These are phyloP conservation scores for Aspergillus heteromorphus DNA, from an alignment of 495 filamentous ascomycete genomes.

Conservation along the genomic window DNA sequence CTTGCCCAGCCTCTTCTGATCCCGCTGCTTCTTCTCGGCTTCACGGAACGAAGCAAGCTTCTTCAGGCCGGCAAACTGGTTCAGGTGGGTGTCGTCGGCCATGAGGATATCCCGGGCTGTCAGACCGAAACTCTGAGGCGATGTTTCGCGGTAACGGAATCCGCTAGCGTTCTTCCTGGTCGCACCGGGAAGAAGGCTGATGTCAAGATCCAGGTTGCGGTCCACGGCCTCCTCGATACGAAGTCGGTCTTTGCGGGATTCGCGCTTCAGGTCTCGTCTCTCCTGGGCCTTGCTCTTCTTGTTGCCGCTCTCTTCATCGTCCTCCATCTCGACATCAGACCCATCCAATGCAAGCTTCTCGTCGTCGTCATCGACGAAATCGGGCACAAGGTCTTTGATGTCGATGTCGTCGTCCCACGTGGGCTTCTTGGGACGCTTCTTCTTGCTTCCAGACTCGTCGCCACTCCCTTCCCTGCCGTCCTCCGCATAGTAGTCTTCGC, in stretches of 20 bases:
- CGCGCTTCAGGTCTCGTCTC: constrained; percentile 63
- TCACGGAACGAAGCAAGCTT: constrained; percentile 89
- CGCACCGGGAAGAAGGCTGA: constrained; percentile 50
- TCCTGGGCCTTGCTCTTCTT: constrained; percentile 63
- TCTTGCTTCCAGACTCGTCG: constrained; percentile 40
- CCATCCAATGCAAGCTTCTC: constrained; percentile 50
- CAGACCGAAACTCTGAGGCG: constrained; percentile 81
- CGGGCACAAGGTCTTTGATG: constrained; percentile 84
- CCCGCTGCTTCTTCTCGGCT: constrained; percentile 76
- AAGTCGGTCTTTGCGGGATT: constrained; percentile 69
- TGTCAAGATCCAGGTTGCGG: constrained; percentile 66
- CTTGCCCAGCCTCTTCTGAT: constrained; percentile 83
- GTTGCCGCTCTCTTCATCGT: constrained; percentile 44
- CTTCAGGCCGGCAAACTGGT: constrained; percentile 88
- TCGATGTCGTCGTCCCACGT: constrained; percentile 97
- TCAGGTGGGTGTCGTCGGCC: constrained; percentile 80
- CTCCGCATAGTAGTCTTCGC: constrained; percentile 80
- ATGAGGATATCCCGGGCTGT: constrained; percentile 87
- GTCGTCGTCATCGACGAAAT: constrained; percentile 61
- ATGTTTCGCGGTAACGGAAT: constrained; percentile 94
- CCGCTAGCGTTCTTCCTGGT: constrained; percentile 48
- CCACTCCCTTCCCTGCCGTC: constrained; percentile 42
- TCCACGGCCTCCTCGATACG: constrained; percentile 87
- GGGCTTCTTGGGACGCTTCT: constrained; percentile 76
- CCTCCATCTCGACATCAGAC: constrained; percentile 47